phyloP scores from a whole-genome alignment of 2,329 filamentous ascomycete genomes.

The Epichloe brachyelytri region DNA sequence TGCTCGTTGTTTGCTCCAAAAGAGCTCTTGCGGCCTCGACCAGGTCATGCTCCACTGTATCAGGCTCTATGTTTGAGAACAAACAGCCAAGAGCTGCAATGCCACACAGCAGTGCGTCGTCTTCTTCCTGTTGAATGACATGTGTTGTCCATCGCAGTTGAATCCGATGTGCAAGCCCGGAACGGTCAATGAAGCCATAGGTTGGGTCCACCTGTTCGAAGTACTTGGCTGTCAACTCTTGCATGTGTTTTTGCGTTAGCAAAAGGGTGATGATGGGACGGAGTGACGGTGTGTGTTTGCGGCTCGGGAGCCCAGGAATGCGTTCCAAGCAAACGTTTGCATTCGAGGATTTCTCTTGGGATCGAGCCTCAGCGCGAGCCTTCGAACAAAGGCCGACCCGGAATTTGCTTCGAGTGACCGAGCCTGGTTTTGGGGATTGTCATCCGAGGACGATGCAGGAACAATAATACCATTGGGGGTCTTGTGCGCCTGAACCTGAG shows the following conservation, averaged over 20 bases:
- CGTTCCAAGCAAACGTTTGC: conserved; percentile 45
- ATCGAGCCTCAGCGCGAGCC: conserved; percentile 38
- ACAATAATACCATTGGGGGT: background rate
- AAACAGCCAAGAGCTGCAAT: conserved; percentile 41
- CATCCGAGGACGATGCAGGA: conserved; percentile 1
- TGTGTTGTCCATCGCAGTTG: conserved; percentile 20
- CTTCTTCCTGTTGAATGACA: conserved; percentile 21
- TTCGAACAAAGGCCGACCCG: conserved; percentile 40
- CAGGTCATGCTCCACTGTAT: conserved; percentile 30
- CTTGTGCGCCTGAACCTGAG: background rate
- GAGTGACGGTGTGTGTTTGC: conserved; percentile 15
- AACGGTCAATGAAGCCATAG: conserved; percentile 35
- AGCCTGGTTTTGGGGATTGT: conserved; percentile 19
- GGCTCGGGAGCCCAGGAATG: conserved; percentile 21
- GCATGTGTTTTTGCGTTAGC: conserved; percentile 20
- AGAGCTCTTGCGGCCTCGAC: conserved; percentile 18
- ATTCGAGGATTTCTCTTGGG: conserved; percentile 38
- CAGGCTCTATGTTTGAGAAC: conserved; percentile 32
- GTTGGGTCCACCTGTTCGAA: conserved; percentile 39
- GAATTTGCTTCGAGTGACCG: conserved; percentile 34
- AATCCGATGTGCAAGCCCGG: conserved; percentile 18
- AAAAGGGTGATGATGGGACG: background rate
- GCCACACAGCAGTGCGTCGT: conserved; percentile 35
- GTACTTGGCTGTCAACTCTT: conserved; percentile 30
- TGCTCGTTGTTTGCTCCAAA: background rate